A percentile compares a stretch with the other conserved stretches of the same genome.
Conservation (phyloP, 352 stramenopile genomes). For the Paralagenidium karlingii region DNA sequence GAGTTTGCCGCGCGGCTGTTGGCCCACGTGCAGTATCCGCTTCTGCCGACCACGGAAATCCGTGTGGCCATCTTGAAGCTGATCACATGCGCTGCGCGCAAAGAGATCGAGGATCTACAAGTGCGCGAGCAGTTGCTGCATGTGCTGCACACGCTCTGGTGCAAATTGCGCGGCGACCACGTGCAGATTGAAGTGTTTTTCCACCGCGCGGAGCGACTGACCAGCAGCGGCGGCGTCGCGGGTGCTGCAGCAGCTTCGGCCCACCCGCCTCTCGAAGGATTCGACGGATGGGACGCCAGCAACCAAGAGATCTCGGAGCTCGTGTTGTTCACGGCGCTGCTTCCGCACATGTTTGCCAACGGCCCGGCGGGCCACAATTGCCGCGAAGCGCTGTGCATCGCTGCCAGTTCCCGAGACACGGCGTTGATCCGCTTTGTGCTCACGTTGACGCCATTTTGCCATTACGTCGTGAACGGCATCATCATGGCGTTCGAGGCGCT, state of each 20-base stretch:
- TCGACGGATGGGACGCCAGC: constrained; percentile 10
- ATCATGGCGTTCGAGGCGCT: constrained; percentile 71
- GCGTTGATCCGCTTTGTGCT: constrained; percentile 73
- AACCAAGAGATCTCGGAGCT: constrained; percentile 67
- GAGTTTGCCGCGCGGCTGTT: constrained; percentile 73
- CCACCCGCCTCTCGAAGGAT: constrained; percentile 3
- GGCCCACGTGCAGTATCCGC: constrained; percentile 59
- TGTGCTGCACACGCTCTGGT: constrained; percentile 74
- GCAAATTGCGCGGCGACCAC: constrained; percentile 70
- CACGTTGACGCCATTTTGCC: constrained; percentile 76
- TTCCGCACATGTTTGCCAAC: constrained; percentile 77
- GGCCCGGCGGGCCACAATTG: constrained; percentile 76
- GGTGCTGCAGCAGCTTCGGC: constrained; percentile 13
- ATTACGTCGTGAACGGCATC: constrained; percentile 76
- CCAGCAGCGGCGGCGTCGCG: constrained; percentile 16
- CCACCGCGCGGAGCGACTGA: constrained; percentile 44
- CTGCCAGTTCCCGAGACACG: constrained; percentile 57
- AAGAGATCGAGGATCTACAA: constrained; percentile 71
- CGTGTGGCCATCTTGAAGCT: constrained; percentile 70
- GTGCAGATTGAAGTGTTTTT: constrained; percentile 86
- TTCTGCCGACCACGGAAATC: constrained; percentile 66
- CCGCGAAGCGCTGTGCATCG: constrained; percentile 71
- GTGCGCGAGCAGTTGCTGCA: constrained; percentile 76
- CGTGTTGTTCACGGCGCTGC: constrained; percentile 66
- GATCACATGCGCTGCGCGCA: constrained; percentile 64